phyloP scores from a whole-genome alignment of 2,329 filamentous ascomycete genomes.

The Pezicula carpinea region DNA sequence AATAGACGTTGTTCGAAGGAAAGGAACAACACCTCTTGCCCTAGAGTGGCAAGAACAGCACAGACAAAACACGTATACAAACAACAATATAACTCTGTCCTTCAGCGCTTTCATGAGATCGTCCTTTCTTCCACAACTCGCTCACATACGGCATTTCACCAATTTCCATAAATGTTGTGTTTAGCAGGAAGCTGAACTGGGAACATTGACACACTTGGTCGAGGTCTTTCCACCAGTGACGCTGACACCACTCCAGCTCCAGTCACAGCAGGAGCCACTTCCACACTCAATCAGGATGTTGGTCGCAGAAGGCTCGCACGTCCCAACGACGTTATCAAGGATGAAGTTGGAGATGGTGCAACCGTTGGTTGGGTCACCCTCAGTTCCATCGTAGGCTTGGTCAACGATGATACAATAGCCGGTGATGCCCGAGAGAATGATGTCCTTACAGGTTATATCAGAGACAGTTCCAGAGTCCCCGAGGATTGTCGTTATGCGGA shows the following conservation, averaged over 20 bases:
- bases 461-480: slow-evolving; percentile 46
- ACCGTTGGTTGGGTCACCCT: slow-evolving; percentile 38
- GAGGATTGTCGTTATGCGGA: slow-evolving; percentile 52
- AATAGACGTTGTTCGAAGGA: no score
- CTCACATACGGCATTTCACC: no score
- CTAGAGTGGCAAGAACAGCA: no score
- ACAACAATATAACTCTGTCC: no score
- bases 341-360: slow-evolving; percentile 45
- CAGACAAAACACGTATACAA: no score
- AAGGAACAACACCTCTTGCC: no score
- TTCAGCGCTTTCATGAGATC: no score
- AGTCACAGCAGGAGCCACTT: slow-evolving; percentile 23
- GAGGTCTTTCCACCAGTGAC: slow-evolving; percentile 46
- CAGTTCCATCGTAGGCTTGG: slow-evolving; percentile 45
- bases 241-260: slow-evolving; percentile 38
- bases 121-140: no score
- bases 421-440: slow-evolving; percentile 43
- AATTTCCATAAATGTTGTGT: no score
- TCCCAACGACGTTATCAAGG: slow-evolving; percentile 37
- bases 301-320: slow-evolving; percentile 28
- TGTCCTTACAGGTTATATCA: slow-evolving; percentile 46
- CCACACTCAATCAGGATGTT: slow-evolving; percentile 49
- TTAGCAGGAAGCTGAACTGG: slow-evolving; percentile 15
- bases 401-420: slow-evolving; percentile 49
- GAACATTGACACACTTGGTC: slow-evolving; percentile 35